Evolutionary conservation across 2,329 filamentous ascomycete species (phyloP).

Genomic region (Clonostachys rhizophaga): DNA sequence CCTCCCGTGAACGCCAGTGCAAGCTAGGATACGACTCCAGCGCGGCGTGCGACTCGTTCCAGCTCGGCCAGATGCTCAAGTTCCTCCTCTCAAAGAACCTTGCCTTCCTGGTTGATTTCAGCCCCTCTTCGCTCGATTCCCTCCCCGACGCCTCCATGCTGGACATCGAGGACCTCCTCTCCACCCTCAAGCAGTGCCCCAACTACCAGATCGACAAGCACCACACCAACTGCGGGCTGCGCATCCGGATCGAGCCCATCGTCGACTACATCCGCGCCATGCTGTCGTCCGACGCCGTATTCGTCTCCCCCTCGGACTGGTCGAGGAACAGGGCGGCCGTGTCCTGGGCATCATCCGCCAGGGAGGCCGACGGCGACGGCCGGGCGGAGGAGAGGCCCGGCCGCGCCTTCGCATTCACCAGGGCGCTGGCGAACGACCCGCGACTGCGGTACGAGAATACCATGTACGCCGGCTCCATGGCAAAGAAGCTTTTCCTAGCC

Average conservation of each 20-base stretch:
- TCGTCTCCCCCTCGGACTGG: conserved; percentile 41
- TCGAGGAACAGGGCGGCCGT: conserved; percentile 27
- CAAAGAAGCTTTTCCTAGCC: conserved; percentile 49
- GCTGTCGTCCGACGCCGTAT: conserved; percentile 39
- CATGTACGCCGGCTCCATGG: conserved; percentile 45
- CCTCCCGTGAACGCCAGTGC: conserved; percentile 63
- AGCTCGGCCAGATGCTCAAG: conserved; percentile 72
- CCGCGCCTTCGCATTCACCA: conserved; percentile 41
- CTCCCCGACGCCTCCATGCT: conserved; percentile 46
- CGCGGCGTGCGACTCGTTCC: conserved; percentile 69
- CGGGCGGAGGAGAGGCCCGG: conserved; percentile 1
- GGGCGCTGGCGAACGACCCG: conserved; percentile 43
- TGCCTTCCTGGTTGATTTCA: conserved; percentile 53
- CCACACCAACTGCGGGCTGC: conserved; percentile 69
- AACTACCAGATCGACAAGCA: conserved; percentile 71
- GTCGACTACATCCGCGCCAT: conserved; percentile 60
- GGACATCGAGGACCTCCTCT: conserved; percentile 58
- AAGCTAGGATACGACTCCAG: conserved; percentile 71
- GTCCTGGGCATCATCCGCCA: conserved; percentile 29
- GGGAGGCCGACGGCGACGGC: conserved; percentile 5
- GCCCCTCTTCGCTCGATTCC: conserved; percentile 36
- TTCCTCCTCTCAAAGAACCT: conserved; percentile 62
- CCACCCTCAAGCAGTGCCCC: conserved; percentile 59
- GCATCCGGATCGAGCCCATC: conserved; percentile 60
- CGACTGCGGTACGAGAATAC: conserved; percentile 42